phyloP scores from a whole-genome alignment of 2,329 filamentous ascomycete genomes.

The Nemania sp. region DNA sequence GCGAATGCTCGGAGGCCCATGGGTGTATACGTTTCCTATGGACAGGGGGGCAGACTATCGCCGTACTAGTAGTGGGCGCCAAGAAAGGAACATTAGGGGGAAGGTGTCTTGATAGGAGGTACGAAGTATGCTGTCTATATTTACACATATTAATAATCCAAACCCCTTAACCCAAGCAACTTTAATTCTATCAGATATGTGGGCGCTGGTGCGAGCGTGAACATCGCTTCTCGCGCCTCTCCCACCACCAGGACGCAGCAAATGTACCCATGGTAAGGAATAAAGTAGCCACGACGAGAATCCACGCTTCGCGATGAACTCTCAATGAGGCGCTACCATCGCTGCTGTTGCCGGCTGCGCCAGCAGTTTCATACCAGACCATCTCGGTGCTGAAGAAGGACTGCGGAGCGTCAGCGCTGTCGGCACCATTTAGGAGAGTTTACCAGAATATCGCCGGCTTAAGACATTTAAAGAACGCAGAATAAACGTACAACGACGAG shows the following conservation, averaged over 20 bases:
- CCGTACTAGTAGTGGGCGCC: too few relatives aligned
- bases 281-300: neutral
- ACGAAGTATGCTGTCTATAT: too few relatives aligned
- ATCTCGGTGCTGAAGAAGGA: slow-evolving; percentile 8
- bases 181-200: too few relatives aligned
- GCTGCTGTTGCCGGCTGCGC: too few relatives aligned
- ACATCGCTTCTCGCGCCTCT: slow-evolving; percentile 3
- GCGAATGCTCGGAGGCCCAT: too few relatives aligned
- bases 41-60: too few relatives aligned
- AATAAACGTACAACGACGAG: slow-evolving; percentile 4
- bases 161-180: too few relatives aligned
- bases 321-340: neutral
- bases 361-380: neutral
- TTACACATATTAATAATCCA: too few relatives aligned
- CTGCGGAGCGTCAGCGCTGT: neutral
- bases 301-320: slow-evolving; percentile 3
- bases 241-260: slow-evolving; percentile 6
- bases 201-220: too few relatives aligned
- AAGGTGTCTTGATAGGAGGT: too few relatives aligned
- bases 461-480: neutral
- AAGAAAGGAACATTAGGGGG: too few relatives aligned
- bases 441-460: neutral
- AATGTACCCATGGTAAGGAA: neutral
- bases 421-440: neutral
- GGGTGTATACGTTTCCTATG: too few relatives aligned